These are phyloP conservation scores for Candida silvicultrix DNA, from an alignment of 805 yeast species.

Conservation along the genomic window DNA sequence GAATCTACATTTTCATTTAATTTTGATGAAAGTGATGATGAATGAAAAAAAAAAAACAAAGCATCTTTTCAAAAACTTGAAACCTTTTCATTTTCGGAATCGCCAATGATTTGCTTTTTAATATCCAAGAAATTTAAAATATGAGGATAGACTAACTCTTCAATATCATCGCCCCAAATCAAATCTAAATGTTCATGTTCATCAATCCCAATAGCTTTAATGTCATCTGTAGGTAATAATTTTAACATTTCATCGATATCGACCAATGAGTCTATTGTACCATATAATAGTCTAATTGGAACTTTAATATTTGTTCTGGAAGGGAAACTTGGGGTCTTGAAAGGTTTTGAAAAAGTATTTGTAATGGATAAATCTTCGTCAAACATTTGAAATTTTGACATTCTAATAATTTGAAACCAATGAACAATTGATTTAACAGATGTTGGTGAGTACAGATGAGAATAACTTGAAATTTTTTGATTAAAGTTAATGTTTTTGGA, in stretches of 20 bases:
- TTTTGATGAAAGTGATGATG: conserved; percentile 21
- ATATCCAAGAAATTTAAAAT: conserved; percentile 31
- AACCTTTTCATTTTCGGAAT: conserved; percentile 6
- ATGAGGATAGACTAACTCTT: conserved; percentile 35
- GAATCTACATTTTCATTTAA: conserved; percentile 16
- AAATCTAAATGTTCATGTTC: conserved; percentile 88
- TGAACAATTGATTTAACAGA: conserved; percentile 92
- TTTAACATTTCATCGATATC: conserved; percentile 70
- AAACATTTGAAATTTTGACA: conserved; percentile 81
- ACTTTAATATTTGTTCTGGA: conserved; percentile 56
- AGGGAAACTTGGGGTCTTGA: conserved; percentile 38
- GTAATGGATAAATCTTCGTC: conserved; percentile 50
- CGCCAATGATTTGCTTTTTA: conserved; percentile 13
- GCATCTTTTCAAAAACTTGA: conserved; percentile 2
- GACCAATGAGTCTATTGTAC: conserved; percentile 76
- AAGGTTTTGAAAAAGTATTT: conserved; percentile 29
- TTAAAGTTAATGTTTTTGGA: conserved; percentile 60
- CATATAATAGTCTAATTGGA: conserved; percentile 77
- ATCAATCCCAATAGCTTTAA: conserved; percentile 49
- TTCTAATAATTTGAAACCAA: conserved; percentile 87
- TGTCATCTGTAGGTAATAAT: conserved; percentile 52
- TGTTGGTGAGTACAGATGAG: conserved; percentile 87
- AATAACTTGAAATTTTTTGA: conserved; percentile 76
- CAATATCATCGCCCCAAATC: conserved; percentile 77
- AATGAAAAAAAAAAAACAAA: too few species aligned